Percentiles rank a stretch among this genome's conserved stretches.
Conservation (phyloP, 768 basidiomycete species). For the Russula griseocarnosa region DNA sequence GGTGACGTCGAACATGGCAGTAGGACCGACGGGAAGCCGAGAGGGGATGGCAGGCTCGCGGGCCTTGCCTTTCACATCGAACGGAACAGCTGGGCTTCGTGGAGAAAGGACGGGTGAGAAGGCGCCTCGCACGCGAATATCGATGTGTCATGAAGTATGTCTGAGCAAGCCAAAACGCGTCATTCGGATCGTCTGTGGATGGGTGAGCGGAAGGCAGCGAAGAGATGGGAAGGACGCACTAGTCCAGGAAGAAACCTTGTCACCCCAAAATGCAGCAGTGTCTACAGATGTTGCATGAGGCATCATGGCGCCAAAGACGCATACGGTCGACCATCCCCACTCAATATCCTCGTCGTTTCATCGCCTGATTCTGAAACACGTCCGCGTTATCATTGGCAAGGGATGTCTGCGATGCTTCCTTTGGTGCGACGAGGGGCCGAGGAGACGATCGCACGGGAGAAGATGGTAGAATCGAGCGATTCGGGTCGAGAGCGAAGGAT, state of each 20-base stretch:
- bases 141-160: slow-evolving; percentile 95
- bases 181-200: slow-evolving; percentile 81
- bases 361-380: slow-evolving; percentile 67
- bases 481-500: slow-evolving; percentile 69
- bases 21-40: slow-evolving; percentile 67
- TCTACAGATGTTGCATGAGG: slow-evolving; percentile 99
- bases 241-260: slow-evolving; percentile 94
- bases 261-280: slow-evolving; percentile 97
- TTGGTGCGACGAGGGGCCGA: slow-evolving; percentile 53
- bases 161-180: slow-evolving; percentile 99
- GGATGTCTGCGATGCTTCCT: slow-evolving; percentile 55
- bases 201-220: not conserved
- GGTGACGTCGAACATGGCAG: slow-evolving; percentile 65
- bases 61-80: slow-evolving; percentile 56
- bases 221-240: slow-evolving; percentile 44
- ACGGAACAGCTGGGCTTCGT: slow-evolving; percentile 43
- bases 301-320: slow-evolving; percentile 96
- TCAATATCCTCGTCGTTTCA: slow-evolving; percentile 55
- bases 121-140: slow-evolving; percentile 87
- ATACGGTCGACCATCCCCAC: slow-evolving; percentile 94
- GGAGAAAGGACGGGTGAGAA: slow-evolving; percentile 85
- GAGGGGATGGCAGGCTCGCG: slow-evolving; percentile 36
- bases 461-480: slow-evolving; percentile 68
- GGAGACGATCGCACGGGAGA: slow-evolving; percentile 72
- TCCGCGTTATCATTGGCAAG: slow-evolving; percentile 72